Percentiles rank a stretch among this genome's conserved stretches.
Evolutionary conservation across 306 rosid genomes (phyloP).

Genomic region (Begonia loranthoides): DNA sequence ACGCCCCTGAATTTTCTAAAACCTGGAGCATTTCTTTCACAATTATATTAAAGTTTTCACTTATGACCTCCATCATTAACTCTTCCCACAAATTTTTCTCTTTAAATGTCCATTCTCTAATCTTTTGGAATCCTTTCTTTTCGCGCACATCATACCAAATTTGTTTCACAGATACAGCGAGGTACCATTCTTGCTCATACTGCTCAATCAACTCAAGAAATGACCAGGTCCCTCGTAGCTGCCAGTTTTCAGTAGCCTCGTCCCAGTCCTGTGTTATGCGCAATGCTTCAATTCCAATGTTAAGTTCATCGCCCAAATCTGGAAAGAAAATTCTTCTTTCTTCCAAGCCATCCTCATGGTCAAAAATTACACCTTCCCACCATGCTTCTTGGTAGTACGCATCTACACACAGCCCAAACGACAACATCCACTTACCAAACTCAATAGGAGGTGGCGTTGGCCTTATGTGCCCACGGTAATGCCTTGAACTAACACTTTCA

Average conservation of each 20-base stretch:
- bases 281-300: slow-evolving; percentile 15
- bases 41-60: slow-evolving; percentile 24
- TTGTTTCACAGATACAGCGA: slow-evolving; percentile 58
- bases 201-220: slow-evolving; percentile 66
- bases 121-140: slow-evolving; percentile 22
- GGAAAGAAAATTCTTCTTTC: slow-evolving; percentile 61
- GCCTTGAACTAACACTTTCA: slow-evolving; percentile 2
- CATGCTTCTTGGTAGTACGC: slow-evolving; percentile 55
- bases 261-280: slow-evolving; percentile 73
- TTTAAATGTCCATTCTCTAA: slow-evolving; percentile 55
- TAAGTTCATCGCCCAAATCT: slow-evolving; percentile 70
- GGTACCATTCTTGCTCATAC: slow-evolving; percentile 18
- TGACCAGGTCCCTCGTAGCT: slow-evolving; percentile 49
- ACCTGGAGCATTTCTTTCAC: slow-evolving; percentile 18
- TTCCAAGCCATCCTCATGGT: slow-evolving; percentile 37
- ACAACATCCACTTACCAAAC: slow-evolving; percentile 19
- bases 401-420: slow-evolving; percentile 71
- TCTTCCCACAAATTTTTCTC: slow-evolving; percentile 41
- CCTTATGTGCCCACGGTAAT: slow-evolving; percentile 39
- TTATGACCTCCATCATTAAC: slow-evolving; percentile 37
- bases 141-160: slow-evolving; percentile 65
- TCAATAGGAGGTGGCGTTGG: slow-evolving; percentile 37
- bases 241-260: slow-evolving; percentile 45
- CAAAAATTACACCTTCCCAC: slow-evolving; percentile 97
- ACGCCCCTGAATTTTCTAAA: slow-evolving; percentile 17